Evolutionary conservation across 148 eudicot species (phyloP).

Genomic region (Amaranthus cruentus): DNA sequence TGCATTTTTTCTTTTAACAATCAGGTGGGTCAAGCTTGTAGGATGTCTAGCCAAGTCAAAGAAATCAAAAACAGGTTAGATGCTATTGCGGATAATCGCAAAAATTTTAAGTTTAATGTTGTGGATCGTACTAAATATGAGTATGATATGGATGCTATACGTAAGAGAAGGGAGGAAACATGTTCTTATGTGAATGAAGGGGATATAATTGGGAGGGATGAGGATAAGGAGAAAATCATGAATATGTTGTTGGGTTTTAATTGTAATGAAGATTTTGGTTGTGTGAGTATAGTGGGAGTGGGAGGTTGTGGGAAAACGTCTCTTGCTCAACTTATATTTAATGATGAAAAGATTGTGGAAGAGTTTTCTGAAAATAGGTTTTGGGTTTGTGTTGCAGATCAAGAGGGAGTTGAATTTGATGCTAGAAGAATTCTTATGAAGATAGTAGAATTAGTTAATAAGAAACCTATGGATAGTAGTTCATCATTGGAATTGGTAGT

Average conservation of each 20-base stretch:
- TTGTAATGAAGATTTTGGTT: not conserved
- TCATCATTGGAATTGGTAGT: not conserved
- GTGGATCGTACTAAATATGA: no score
- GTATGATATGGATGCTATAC: not conserved
- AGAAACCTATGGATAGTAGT: not conserved
- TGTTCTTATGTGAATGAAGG: not conserved
- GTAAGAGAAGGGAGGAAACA: not conserved
- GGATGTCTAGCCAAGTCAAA: not conserved
- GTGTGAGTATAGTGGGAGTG: constrained; percentile 17
- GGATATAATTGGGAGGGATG: constrained; percentile 15
- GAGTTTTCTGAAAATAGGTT: not conserved
- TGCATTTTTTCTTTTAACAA: not conserved
- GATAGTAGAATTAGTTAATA: not conserved
- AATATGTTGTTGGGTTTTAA: constrained; percentile 4
- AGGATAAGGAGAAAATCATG: not conserved
- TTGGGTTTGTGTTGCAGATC: constrained; percentile 22
- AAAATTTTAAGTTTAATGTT: not conserved
- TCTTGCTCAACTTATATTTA: constrained; percentile 14
- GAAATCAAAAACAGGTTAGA: not conserved
- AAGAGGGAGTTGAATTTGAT: not conserved
- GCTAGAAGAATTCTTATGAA: not conserved
- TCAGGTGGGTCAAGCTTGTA: not conserved
- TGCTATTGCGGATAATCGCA: not conserved
- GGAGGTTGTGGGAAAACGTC: constrained; percentile 30
- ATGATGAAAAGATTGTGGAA: not conserved